phyloP scores from a whole-genome alignment of 345 rosid genomes.

The thale cress (Arabidopsis thaliana) region DNA sequence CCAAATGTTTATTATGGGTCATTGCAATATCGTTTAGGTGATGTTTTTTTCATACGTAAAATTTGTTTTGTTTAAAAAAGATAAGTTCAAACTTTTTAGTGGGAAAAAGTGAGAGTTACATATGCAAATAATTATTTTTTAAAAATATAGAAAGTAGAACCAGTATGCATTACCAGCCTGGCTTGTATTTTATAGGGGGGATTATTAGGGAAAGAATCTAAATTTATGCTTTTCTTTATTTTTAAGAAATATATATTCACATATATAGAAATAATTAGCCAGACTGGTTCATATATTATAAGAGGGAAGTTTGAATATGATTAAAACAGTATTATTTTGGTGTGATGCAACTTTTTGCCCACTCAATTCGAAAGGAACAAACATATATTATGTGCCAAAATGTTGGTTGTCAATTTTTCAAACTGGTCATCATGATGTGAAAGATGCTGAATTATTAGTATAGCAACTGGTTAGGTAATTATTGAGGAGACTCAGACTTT shows the following conservation, averaged over 20 bases:
- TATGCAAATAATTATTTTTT: too few species aligned
- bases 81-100: too few species aligned
- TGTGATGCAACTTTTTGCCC: background rate
- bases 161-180: too few species aligned
- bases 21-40: too few species aligned
- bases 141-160: too few species aligned
- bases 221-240: too few species aligned
- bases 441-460: constrained; percentile 18
- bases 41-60: too few species aligned
- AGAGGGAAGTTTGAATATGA: background rate
- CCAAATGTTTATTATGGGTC: background rate
- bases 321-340: background rate
- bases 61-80: too few species aligned
- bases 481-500: background rate
- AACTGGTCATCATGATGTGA: constrained; percentile 29
- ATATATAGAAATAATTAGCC: background rate
- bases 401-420: background rate
- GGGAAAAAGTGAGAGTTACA: too few species aligned
- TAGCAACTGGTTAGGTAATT: background rate
- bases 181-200: too few species aligned
- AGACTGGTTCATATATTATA: background rate
- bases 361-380: background rate
- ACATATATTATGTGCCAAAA: background rate
- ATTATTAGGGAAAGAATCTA: too few species aligned
- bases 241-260: too few species aligned